phyloP scores from a whole-genome alignment of 2,329 filamentous ascomycete species.

The Pseudohalonectria lignicola region DNA sequence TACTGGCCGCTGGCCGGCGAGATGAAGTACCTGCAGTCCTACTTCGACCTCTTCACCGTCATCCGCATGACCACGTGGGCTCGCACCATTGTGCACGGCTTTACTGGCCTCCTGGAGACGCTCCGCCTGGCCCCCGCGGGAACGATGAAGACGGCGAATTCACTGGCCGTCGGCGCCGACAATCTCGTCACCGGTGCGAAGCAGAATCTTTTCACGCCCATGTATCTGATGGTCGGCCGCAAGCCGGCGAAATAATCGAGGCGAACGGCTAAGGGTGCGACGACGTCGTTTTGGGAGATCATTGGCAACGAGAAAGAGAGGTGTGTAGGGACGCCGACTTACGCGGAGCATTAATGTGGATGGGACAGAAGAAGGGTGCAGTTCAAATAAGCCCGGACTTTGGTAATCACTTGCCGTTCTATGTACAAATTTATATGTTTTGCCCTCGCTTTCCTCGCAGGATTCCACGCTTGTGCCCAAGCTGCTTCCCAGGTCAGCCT shows the following conservation, averaged over 20 bases:
- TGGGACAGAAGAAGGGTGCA: too few species aligned
- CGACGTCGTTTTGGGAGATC: too few species aligned
- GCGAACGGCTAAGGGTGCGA: too few species aligned
- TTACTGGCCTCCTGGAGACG: conserved; percentile 67
- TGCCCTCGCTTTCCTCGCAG: too few species aligned
- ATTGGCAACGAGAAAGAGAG: background rate
- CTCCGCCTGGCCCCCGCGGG: conserved; percentile 67
- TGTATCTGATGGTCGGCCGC: conserved; percentile 93
- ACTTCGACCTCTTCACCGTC: conserved; percentile 73
- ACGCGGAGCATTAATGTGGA: too few species aligned
- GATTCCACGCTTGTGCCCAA: too few species aligned
- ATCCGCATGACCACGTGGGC: conserved; percentile 82
- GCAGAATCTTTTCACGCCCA: conserved; percentile 92
- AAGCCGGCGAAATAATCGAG: conserved; percentile 49
- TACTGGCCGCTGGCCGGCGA: conserved; percentile 88
- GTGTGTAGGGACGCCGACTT: too few species aligned
- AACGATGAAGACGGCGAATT: conserved; percentile 92
- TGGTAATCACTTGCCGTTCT: too few species aligned
- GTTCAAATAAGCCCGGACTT: too few species aligned
- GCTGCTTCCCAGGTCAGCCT: too few species aligned
- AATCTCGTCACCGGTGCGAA: conserved; percentile 76
- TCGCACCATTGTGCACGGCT: conserved; percentile 61
- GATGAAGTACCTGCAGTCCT: conserved; percentile 68
- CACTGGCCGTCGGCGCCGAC: conserved; percentile 71
- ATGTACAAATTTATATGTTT: too few species aligned